Conservation (phyloP, 2,329 filamentous ascomycete genomes). For the Aspergillus sp. region DNA sequence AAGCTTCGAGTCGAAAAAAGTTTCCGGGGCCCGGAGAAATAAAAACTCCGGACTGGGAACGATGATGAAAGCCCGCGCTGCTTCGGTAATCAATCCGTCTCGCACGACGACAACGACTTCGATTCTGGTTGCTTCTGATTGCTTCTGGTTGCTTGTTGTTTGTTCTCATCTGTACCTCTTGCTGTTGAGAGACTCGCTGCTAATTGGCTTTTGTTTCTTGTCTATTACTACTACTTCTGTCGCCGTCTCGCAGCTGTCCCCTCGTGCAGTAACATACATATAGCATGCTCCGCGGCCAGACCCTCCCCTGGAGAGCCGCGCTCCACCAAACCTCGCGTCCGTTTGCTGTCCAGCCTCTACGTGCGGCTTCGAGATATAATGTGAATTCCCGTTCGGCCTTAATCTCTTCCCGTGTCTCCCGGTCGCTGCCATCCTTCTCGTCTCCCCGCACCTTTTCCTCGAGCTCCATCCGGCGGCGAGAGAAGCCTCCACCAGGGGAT, state of each 20-base stretch:
- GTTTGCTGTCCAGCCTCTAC: slow-evolving; percentile 25
- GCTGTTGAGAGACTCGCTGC: too few relatives aligned
- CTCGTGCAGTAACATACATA: slow-evolving; percentile 9
- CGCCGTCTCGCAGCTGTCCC: not conserved
- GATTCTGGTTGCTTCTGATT: not conserved
- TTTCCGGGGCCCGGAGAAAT: slow-evolving; percentile 15
- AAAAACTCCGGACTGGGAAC: slow-evolving; percentile 19
- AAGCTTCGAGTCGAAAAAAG: slow-evolving; percentile 31
- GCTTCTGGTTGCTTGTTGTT: not conserved
- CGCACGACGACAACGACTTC: slow-evolving; percentile 6
- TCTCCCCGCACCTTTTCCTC: slow-evolving; percentile 37
- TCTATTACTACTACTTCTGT: not conserved
- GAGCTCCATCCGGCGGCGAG: slow-evolving; percentile 45
- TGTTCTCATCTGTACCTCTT: not conserved
- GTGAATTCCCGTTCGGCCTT: slow-evolving; percentile 20
- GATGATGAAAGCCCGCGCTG: slow-evolving; percentile 26
- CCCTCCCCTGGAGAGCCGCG: slow-evolving; percentile 57
- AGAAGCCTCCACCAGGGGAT: slow-evolving; percentile 44
- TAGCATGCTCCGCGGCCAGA: slow-evolving; percentile 58
- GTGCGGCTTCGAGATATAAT: slow-evolving; percentile 26
- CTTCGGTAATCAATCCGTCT: slow-evolving; percentile 22
- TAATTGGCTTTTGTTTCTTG: slow-evolving; percentile 2
- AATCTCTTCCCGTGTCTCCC: slow-evolving; percentile 15
- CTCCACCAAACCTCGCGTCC: slow-evolving; percentile 44
- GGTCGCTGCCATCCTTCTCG: slow-evolving; percentile 13